phyloP scores from a whole-genome alignment of 179 eudicot genomes.

The Beta macrorhiza region DNA sequence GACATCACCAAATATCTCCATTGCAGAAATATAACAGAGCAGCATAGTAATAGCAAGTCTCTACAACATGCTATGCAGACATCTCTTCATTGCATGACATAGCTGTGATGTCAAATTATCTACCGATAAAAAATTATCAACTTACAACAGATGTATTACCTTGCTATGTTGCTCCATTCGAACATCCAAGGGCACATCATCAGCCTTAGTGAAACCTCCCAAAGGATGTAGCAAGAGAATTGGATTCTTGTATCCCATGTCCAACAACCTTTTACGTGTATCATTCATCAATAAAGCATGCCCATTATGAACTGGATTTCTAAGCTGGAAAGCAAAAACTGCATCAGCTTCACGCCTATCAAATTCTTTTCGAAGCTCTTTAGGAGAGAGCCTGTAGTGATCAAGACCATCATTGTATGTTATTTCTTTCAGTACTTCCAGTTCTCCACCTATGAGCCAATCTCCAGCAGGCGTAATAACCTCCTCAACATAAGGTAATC shows the following conservation, averaged over 20 bases:
- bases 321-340: conserved; percentile 83
- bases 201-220: conserved; percentile 84
- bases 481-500: conserved; percentile 86
- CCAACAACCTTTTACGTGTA: conserved; percentile 67
- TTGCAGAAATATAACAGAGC: too few relatives aligned
- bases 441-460: conserved; percentile 88
- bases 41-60: too few relatives aligned
- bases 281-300: conserved; percentile 91
- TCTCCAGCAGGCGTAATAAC: conserved; percentile 70
- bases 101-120: too few relatives aligned
- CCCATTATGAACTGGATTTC: conserved; percentile 90
- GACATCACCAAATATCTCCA: background rate
- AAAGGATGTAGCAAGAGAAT: conserved; percentile 86
- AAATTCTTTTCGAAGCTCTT: conserved; percentile 69
- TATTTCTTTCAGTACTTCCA: conserved; percentile 68
- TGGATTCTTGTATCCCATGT: conserved; percentile 86
- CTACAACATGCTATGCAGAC: background rate
- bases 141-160: conserved; percentile 34
- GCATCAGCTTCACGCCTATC: conserved; percentile 84
- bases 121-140: background rate
- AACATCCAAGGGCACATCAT: conserved; percentile 87
- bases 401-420: conserved; percentile 90
- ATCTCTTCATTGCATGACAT: background rate
- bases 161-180: conserved; percentile 93
- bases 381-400: conserved; percentile 76